Evolutionary conservation across 495 filamentous ascomycete species (phyloP).

Genomic region (Melanomma pulvis-pyrius): DNA sequence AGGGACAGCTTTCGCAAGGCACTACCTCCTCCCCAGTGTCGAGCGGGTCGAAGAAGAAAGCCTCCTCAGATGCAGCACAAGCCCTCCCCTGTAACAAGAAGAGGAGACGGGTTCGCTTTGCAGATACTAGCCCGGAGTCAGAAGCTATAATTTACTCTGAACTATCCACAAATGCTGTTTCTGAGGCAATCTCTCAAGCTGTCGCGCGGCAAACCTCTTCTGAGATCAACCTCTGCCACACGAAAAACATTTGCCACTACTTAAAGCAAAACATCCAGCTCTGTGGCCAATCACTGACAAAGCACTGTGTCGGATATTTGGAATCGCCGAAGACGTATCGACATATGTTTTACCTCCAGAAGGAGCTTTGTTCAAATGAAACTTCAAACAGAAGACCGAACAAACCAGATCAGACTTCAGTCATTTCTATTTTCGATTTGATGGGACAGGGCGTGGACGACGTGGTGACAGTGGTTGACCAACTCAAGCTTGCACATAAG

Average conservation of each 20-base stretch:
- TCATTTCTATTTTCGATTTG: constrained; percentile 17
- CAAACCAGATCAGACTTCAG: background rate
- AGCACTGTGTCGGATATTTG: constrained; percentile 32
- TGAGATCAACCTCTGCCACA: constrained; percentile 24
- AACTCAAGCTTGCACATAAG: constrained; percentile 44
- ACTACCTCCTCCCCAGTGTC: background rate
- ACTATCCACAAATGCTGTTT: background rate
- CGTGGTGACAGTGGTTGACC: constrained; percentile 29
- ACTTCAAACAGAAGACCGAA: background rate
- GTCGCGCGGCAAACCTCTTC: constrained; percentile 10
- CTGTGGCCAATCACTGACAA: constrained; percentile 7
- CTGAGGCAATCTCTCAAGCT: constrained; percentile 6
- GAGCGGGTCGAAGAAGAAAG: background rate
- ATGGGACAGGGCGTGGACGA: constrained; percentile 11
- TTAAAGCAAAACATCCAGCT: constrained; percentile 27
- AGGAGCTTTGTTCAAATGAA: background rate
- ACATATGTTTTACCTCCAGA: constrained; percentile 26
- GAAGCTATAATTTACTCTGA: background rate
- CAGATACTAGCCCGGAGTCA: background rate
- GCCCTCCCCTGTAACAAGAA: constrained; percentile 4
- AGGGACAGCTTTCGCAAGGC: background rate
- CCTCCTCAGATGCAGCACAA: background rate
- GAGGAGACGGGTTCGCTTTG: constrained; percentile 9
- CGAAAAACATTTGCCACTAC: constrained; percentile 32
- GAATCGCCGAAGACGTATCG: constrained; percentile 19